Conservation (phyloP, 2,329 filamentous ascomycete species). For the Mollisiaceae sp. region DNA sequence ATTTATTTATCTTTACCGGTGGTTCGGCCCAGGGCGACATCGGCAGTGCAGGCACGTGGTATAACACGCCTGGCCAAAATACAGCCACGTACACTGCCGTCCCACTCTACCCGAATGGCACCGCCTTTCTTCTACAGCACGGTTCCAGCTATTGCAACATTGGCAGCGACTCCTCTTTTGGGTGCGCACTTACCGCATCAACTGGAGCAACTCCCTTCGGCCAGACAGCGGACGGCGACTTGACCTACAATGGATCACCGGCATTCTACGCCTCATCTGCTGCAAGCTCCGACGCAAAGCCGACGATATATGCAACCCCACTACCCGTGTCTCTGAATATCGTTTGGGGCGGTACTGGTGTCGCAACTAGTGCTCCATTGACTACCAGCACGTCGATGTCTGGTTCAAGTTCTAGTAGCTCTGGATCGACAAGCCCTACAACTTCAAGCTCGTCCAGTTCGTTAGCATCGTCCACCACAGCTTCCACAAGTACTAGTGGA, state of each 20-base stretch:
- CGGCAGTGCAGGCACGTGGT: constrained; percentile 11
- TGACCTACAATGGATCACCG: constrained; percentile 4
- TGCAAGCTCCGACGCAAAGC: not conserved
- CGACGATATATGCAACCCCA: constrained; percentile 5
- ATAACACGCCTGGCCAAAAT: constrained; percentile 13
- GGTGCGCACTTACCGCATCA: not conserved
- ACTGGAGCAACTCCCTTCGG: not conserved
- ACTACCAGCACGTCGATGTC: not conserved
- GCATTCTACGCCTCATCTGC: constrained; percentile 8
- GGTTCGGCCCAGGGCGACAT: constrained; percentile 4
- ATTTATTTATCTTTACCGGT: constrained; percentile 2
- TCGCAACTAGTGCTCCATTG: not conserved
- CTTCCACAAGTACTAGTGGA: no score
- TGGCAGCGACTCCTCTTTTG: constrained; percentile 11
- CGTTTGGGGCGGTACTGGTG: constrained; percentile 9
- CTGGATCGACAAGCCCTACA: not conserved
- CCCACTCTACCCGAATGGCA: constrained; percentile 1
- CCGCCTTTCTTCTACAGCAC: not conserved
- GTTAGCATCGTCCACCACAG: no score
- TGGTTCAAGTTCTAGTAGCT: not conserved
- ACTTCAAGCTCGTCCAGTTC: no score
- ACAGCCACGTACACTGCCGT: constrained; percentile 13
- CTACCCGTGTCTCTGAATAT: constrained; percentile 7
- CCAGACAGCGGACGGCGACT: constrained; percentile 1
- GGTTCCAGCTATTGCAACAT: constrained; percentile 6